phyloP scores from a whole-genome alignment of 2,329 filamentous ascomycete genomes.

The Fusarium albidum region DNA sequence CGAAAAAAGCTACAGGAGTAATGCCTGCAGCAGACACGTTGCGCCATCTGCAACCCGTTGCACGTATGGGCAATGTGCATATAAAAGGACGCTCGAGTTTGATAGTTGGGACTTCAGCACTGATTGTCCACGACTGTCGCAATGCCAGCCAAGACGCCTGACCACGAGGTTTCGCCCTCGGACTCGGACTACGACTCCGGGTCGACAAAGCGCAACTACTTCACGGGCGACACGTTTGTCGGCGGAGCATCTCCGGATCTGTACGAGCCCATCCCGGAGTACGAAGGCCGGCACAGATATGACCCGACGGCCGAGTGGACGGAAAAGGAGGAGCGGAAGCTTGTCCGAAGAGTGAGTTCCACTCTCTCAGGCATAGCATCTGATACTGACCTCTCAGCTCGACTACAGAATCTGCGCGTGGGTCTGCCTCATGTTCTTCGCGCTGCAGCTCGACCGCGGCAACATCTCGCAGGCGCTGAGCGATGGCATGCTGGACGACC shows the following conservation, averaged over 20 bases:
- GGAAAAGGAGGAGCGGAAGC: constrained; percentile 60
- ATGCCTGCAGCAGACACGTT: no score
- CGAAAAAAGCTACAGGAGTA: no score
- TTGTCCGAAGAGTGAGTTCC: constrained; percentile 58
- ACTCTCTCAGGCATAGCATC: no score
- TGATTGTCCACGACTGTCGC: neutral
- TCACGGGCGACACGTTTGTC: neutral
- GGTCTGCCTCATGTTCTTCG: constrained; percentile 50
- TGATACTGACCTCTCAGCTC: no score
- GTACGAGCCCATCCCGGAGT: constrained; percentile 61
- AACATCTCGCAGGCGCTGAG: constrained; percentile 58
- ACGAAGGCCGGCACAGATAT: constrained; percentile 67
- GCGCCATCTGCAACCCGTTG: neutral
- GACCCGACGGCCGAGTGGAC: constrained; percentile 66
- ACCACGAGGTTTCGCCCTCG: neutral
- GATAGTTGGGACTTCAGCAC: neutral
- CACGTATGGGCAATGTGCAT: neutral
- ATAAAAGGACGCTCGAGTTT: no score
- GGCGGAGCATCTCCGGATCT: constrained; percentile 12
- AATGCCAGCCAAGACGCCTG: neutral
- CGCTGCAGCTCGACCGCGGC: constrained; percentile 58
- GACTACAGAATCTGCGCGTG: constrained; percentile 44
- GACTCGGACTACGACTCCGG: neutral
- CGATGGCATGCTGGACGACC: constrained; percentile 55
- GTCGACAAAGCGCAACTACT: neutral